These are phyloP conservation scores for Solanum commersonii DNA, from an alignment of 257 asterid species.

Conservation along the genomic window DNA sequence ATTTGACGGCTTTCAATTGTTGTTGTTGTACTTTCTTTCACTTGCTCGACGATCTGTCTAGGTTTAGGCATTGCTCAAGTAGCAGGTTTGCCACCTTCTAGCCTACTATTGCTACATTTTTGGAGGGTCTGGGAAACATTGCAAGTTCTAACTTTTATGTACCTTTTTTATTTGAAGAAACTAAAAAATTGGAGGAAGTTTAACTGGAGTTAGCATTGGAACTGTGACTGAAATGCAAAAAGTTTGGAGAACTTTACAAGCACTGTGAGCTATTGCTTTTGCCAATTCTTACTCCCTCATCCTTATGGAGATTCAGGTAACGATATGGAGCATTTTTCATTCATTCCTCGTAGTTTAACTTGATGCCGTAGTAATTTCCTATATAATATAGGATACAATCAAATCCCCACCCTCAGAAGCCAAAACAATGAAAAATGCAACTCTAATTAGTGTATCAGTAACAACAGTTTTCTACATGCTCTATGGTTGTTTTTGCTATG, in stretches of 20 bases:
- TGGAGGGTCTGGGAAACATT: not conserved
- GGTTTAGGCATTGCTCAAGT: slow-evolving; percentile 45
- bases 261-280: no score
- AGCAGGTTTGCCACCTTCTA: slow-evolving; percentile 14
- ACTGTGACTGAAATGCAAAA: slow-evolving; percentile 8
- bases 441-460: no score
- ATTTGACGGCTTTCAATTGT: slow-evolving; percentile 45
- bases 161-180: slow-evolving; percentile 19
- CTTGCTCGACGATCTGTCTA: slow-evolving; percentile 37
- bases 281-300: no score
- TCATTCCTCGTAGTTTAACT: no score
- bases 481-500: no score
- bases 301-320: no score
- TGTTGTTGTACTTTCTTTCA: slow-evolving; percentile 42
- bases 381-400: no score
- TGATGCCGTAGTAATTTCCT: no score
- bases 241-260: slow-evolving; percentile 58
- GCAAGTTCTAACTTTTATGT: not conserved
- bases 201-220: slow-evolving; percentile 68
- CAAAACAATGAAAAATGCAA: no score
- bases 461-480: no score
- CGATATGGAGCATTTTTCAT: no score
- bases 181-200: slow-evolving; percentile 45
- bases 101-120: not conserved
- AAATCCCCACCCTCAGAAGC: no score